Evolutionary conservation across 164 flowering plant genomes (phyloP).

Genomic region (Annona squamosa): DNA sequence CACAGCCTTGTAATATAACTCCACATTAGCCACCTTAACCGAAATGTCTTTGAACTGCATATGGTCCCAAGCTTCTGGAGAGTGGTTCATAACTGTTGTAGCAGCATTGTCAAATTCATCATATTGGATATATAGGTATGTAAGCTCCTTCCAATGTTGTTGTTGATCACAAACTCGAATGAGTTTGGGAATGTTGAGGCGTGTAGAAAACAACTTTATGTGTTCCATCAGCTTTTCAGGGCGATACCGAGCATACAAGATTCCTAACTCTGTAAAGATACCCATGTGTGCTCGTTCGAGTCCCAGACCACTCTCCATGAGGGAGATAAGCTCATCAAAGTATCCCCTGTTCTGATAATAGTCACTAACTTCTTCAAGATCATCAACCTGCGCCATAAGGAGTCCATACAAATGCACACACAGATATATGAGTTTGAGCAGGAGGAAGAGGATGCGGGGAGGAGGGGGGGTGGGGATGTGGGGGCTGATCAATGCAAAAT

Average conservation of each 20-base stretch:
- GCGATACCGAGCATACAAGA: slow-evolving; percentile 96
- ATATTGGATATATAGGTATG: slow-evolving; percentile 72
- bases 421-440: neutral
- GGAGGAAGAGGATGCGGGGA: neutral
- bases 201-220: slow-evolving; percentile 73
- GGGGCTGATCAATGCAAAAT: neutral
- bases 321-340: slow-evolving; percentile 84
- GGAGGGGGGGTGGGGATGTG: no score
- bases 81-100: slow-evolving; percentile 84
- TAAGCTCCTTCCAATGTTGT: slow-evolving; percentile 84
- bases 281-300: slow-evolving; percentile 99
- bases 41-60: slow-evolving; percentile 84
- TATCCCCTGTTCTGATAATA: slow-evolving; percentile 96
- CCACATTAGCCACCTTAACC: slow-evolving; percentile 96
- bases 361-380: slow-evolving; percentile 95
- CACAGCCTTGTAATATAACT: slow-evolving; percentile 94
- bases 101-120: slow-evolving; percentile 99
- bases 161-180: slow-evolving; percentile 86
- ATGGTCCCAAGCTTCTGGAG: slow-evolving; percentile 93
- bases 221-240: slow-evolving; percentile 99
- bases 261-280: slow-evolving; percentile 95
- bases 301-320: slow-evolving; percentile 98
- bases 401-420: neutral
- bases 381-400: slow-evolving; percentile 67
- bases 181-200: slow-evolving; percentile 83